phyloP scores from a whole-genome alignment of 805 yeast species.

The Starmera dryadoides region DNA sequence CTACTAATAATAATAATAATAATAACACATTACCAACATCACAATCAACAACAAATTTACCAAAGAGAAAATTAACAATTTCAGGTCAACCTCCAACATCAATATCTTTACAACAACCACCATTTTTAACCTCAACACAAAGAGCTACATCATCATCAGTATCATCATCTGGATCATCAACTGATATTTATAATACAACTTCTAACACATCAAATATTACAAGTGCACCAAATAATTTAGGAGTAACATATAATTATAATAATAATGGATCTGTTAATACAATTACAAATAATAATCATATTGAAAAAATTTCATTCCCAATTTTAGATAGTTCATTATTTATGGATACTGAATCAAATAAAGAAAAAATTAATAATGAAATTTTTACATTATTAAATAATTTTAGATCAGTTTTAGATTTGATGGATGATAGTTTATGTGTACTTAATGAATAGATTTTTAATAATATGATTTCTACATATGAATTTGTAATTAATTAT shows the following conservation, averaged over 20 bases:
- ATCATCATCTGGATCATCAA: neutral
- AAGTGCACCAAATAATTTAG: no score
- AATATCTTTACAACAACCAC: conserved; percentile 3
- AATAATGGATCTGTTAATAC: neutral
- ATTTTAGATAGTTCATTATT: conserved; percentile 14
- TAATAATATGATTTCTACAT: no score
- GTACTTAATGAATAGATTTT: conserved; percentile 14
- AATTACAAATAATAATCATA: neutral
- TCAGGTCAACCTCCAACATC: conserved; percentile 1
- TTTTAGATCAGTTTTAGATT: conserved; percentile 17
- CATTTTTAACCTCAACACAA: conserved; percentile 1
- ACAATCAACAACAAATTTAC: neutral
- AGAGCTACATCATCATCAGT: neutral
- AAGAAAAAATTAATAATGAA: conserved; percentile 20
- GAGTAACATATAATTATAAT: neutral
- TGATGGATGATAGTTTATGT: conserved; percentile 23
- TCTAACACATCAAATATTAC: no score
- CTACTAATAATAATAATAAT: no score
- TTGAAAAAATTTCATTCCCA: conserved; percentile 3
- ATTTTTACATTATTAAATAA: conserved; percentile 15
- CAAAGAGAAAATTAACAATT: neutral
- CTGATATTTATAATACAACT: neutral
- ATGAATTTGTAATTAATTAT: no score
- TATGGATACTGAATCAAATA: conserved; percentile 13
- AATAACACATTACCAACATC: no score